Base-by-base conservation (phyloP, 129 eudicot genomes). In the Flaveria ramosissima region DNA sequence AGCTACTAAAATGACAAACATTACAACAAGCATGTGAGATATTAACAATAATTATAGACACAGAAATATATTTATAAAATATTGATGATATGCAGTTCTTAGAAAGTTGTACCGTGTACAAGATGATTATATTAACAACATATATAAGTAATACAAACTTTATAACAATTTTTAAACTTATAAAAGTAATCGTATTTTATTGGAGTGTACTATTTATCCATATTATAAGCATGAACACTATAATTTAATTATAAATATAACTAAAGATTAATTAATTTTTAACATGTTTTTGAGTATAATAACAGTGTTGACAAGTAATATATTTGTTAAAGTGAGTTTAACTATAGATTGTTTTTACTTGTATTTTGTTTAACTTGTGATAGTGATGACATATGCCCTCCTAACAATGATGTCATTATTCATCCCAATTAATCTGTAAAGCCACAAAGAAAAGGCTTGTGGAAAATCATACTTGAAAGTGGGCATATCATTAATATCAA, bases 401-500 rank as follows among this genome's bases (percentile, higher is more conserved):
- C 51, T 61, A 63, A 63, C 11, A 53, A 67, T 80, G 80, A 53
- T 27, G 63, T 67, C 79, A 80, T 80, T 67, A 66, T 73, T 56
- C 78, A 51, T 63, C 56, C 71, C 23, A 78, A 15, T 64, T n/a
- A n/a, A n/a, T 74, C 70, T 53, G 45, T 70, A 67, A 74, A 73
- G 62, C 69, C 47, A 55, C 51, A 73, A 73, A 65, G 70, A 68
- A 80, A 78, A 43, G 75, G 45, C 19, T 74, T 73, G 53, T 55
- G 64, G 83, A 45, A 73, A 66, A 67, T 80, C 42, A 80, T 64
- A 41, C 73, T 11, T 80, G 83, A 74, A 80, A 72, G 83, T 80
- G 83, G 74, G 79, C 83, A 80, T 73, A 80, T 80, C 74, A 80
- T 80, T 51, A 27, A 64, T 79, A 9, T 17, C 69, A 70, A 71